Conservation (phyloP, 768 basidiomycete species). For the Lactifluus rugatus region DNA sequence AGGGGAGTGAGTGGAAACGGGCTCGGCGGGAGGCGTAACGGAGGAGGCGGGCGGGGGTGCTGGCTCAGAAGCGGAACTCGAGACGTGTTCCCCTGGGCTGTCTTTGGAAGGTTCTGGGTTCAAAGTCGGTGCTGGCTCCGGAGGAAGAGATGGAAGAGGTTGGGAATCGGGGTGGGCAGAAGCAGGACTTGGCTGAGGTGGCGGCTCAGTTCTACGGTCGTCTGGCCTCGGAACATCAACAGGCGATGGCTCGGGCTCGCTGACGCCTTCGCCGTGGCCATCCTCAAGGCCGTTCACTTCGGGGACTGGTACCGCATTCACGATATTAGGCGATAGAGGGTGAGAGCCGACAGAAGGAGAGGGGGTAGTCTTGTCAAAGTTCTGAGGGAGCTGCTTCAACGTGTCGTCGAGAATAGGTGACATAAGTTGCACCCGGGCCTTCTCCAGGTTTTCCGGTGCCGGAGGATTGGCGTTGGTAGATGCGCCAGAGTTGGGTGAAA, state of each 20-base stretch:
- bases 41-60: not conserved
- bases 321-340: constrained; percentile 1
- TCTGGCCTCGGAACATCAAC: not conserved
- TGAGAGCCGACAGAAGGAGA: constrained; percentile 4
- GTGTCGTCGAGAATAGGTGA: constrained; percentile 19
- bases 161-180: not conserved
- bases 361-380: constrained; percentile 13
- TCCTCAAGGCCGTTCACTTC: not conserved
- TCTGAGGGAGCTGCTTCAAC: constrained; percentile 19
- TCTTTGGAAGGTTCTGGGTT: not conserved
- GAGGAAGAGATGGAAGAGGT: not conserved
- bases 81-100: not conserved
- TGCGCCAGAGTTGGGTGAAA: constrained; percentile 34
- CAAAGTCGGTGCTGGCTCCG: not conserved
- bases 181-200: not conserved
- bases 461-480: constrained; percentile 3
- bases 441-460: constrained; percentile 22
- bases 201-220: not conserved
- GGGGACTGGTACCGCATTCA: not conserved
- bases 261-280: not conserved
- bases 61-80: not conserved
- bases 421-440: constrained; percentile 27
- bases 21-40: not conserved
- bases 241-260: not conserved
- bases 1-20: constrained; percentile 1